phyloP scores from a whole-genome alignment of 2,329 filamentous ascomycete species.

The Torrubiella hemipterigena region DNA sequence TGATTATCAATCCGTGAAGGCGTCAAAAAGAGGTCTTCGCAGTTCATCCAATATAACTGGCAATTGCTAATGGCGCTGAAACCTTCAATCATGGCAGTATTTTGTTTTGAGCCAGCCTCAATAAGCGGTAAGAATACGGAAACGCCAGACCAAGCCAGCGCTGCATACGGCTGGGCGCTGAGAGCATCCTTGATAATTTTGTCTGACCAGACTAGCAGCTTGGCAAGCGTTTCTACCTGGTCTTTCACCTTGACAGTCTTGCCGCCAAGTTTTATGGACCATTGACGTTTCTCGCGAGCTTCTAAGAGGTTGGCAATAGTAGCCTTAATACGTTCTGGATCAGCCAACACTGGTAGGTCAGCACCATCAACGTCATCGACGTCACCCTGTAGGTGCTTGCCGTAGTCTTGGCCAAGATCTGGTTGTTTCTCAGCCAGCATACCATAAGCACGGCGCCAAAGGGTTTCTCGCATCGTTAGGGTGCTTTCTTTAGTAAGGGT shows the following conservation, averaged over 20 bases:
- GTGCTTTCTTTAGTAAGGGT: too few species aligned
- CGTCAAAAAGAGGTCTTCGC: not conserved
- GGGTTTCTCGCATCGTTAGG: not conserved
- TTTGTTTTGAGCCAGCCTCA: not conserved
- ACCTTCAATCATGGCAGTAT: not conserved
- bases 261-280: conserved; percentile 8
- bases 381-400: not conserved
- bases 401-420: not conserved
- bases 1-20: not conserved
- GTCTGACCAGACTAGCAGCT: conserved; percentile 13
- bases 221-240: conserved; percentile 11
- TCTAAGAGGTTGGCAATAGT: conserved; percentile 3
- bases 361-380: not conserved
- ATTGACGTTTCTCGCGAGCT: conserved; percentile 9
- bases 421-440: not conserved
- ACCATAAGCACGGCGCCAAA: not conserved
- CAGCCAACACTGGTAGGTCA: not conserved
- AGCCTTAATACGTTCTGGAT: not conserved
- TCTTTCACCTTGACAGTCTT: conserved; percentile 10
- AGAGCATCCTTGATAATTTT: conserved; percentile 10
- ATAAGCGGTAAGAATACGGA: conserved; percentile 10
- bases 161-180: conserved; percentile 12
- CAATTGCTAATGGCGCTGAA: not conserved
- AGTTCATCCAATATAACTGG: not conserved
- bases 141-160: conserved; percentile 14